Base-by-base conservation (phyloP, 768 basidiomycete species). In the Gymnopilus dilepis region DNA sequence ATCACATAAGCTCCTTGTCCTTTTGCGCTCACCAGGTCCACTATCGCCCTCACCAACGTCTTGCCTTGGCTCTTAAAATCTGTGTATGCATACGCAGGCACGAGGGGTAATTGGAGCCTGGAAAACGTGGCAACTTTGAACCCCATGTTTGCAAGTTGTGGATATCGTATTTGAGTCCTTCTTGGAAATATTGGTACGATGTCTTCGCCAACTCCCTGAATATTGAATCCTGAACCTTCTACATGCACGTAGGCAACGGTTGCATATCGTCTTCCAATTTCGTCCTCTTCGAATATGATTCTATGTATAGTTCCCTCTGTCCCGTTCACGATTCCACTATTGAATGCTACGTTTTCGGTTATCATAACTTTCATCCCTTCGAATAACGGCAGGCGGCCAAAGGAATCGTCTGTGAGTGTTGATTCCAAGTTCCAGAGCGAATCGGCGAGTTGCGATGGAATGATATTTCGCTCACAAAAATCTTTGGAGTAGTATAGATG, bases 281-380 rank as follows among this genome's bases (percentile, higher is more conserved):
- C 26, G 4, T 50, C 47, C 6, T 26, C 47, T 13, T 50, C 47
- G 30, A 15, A 50, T 13, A 28, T 26, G 6, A 50, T 17, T 1
- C 30, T 31, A 1, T 28, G 22, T 0, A 50, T 24, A 13, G 30
- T 26, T 0, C 47, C 47, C 17, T 54, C 52, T 0, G 31, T 15
- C 0, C 52, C 52, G 17, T 54, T 54, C 3, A 54, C 52, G 4
- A 54, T 34, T 3, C 21, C 21, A 21, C 33, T 21, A 0, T 54
- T 34, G 19, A 54, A 54, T 9, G 52, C 52, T 4, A 54, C 13
- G 15, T 50, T 50, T 13, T 50, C 47, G 6, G 47, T 50, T 19
- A 50, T 28, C 47, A 50, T 50, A 1, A 56, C 56, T 22, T 45
- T 56, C 56, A 56, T 56, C 0, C 56, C 56, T 6, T 41, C 24